A percentile compares a stretch with the other conserved stretches of the same genome.
Evolutionary conservation across 2,329 filamentous ascomycete genomes (phyloP).

Genomic region (Verticillium klebahnii): DNA sequence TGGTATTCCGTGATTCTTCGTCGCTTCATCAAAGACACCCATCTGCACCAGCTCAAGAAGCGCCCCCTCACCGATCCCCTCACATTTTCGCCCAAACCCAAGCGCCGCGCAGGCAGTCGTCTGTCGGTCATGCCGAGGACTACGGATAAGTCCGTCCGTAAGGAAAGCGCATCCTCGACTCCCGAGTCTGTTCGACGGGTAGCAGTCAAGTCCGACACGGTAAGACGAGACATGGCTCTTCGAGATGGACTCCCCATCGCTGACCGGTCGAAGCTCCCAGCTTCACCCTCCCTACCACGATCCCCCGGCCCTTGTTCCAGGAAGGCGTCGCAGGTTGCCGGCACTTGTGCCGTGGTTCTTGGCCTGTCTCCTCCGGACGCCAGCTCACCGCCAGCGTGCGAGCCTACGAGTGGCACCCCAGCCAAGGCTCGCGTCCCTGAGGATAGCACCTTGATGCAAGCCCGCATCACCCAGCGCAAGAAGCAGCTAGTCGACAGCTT

Average conservation of each 20-base stretch:
- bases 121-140: constrained; percentile 7
- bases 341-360: not conserved
- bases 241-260: not conserved
- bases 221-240: not conserved
- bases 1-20: not conserved
- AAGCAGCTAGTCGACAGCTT: constrained; percentile 4
- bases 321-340: not conserved
- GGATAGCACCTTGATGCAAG: not conserved
- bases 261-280: not conserved
- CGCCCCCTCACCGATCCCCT: not conserved
- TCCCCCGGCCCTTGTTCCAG: not conserved
- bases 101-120: constrained; percentile 1
- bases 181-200: not conserved
- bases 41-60: not conserved
- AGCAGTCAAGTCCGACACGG: not conserved
- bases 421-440: not conserved
- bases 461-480: not conserved
- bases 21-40: not conserved
- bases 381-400: not conserved
- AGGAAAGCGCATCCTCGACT: not conserved
- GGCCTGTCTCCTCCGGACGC: not conserved
- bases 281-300: not conserved
- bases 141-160: not conserved
- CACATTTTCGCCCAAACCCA: not conserved
- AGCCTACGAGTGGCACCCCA: not conserved